phyloP scores from a whole-genome alignment of 495 filamentous ascomycete genomes.

The Daldinia bambusicola region DNA sequence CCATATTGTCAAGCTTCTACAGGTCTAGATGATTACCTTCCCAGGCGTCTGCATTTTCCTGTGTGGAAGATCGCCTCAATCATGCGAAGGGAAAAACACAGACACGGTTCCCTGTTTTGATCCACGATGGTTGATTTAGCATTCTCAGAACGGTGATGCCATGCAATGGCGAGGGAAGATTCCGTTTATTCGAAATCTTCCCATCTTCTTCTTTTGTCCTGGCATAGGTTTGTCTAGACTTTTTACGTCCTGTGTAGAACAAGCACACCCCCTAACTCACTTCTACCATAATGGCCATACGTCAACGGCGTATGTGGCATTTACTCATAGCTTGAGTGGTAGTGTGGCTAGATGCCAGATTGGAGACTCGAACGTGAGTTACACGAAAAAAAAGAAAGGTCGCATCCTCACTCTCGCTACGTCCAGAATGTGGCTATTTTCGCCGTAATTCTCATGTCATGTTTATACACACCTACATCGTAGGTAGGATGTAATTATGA shows the following conservation, averaged over 20 bases:
- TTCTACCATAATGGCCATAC: not conserved
- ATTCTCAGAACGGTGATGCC: not conserved
- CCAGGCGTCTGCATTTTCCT: not conserved
- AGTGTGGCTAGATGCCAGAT: not conserved
- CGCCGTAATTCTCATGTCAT: not conserved
- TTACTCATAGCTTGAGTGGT: not conserved
- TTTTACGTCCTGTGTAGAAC: not conserved
- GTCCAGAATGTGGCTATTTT: not conserved
- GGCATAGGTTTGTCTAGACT: not conserved
- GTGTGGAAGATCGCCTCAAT: not conserved
- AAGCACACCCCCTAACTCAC: not conserved
- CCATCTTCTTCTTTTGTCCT: not conserved
- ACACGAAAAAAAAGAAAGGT: not conserved
- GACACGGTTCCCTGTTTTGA: not conserved
- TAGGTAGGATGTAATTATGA: no score
- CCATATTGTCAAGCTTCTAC: not conserved
- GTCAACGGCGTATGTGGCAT: not conserved
- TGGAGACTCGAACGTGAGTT: not conserved
- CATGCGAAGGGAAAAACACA: not conserved
- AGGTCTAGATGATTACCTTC: not conserved
- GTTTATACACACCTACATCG: no score
- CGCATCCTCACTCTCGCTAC: not conserved
- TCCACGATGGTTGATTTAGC: not conserved
- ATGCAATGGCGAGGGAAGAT: not conserved
- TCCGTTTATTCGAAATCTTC: not conserved